These are phyloP conservation scores for Ustilago hordei DNA, from an alignment of 1,284 basidiomycete species.

Conservation along the genomic window DNA sequence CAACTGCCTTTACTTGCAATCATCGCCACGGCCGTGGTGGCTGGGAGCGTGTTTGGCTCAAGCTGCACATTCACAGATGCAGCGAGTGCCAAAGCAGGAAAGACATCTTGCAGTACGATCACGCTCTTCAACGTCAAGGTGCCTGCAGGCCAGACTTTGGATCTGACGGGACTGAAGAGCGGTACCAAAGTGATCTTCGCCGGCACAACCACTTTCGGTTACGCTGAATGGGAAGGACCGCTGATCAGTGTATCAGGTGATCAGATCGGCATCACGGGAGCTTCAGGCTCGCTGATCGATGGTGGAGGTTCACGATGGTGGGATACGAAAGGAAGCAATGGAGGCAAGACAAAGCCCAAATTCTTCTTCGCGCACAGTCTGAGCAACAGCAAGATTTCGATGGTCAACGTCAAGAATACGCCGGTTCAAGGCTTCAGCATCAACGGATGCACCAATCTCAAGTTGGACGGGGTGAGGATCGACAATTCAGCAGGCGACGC, in stretches of 20 bases:
- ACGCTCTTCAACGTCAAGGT: constrained; percentile 38
- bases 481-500: constrained; percentile 28
- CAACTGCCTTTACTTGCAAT: not conserved
- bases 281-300: constrained; percentile 15
- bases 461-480: constrained; percentile 25
- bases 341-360: constrained; percentile 46
- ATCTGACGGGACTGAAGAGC: constrained; percentile 24
- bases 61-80: constrained; percentile 34
- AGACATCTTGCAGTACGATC: constrained; percentile 33
- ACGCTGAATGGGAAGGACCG: constrained; percentile 38
- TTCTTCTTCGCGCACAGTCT: constrained; percentile 26
- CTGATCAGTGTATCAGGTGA: constrained; percentile 26
- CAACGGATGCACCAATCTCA: constrained; percentile 22
- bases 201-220: constrained; percentile 44
- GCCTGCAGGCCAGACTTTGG: constrained; percentile 37
- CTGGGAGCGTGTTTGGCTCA: not conserved
- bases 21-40: not conserved
- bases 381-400: constrained; percentile 21
- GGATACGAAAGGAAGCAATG: constrained; percentile 37
- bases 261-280: constrained; percentile 21
- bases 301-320: constrained; percentile 35
- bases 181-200: constrained; percentile 31
- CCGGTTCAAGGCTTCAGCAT: constrained; percentile 45
- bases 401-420: constrained; percentile 37
- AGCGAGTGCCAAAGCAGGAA: constrained; percentile 19